phyloP scores from a whole-genome alignment of 176 grass and related monocot genomes.

The Phragmites australis region DNA sequence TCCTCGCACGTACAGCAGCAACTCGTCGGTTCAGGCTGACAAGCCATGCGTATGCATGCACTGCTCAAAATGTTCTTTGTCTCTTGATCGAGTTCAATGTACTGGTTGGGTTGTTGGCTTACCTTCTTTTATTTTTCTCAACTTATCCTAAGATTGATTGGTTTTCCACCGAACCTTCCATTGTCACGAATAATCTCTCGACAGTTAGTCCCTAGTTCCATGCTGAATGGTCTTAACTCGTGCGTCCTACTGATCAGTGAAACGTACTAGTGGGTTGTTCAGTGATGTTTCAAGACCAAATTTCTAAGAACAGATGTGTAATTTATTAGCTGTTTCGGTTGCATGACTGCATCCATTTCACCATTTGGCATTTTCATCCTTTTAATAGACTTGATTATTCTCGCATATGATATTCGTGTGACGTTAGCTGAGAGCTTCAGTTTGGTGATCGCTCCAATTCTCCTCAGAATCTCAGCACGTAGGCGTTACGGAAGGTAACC shows the following conservation, averaged over 20 bases:
- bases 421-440: neutral
- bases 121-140: neutral
- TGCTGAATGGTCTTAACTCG: too few relatives aligned
- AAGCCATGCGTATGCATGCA: neutral
- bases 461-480: constrained; percentile 17
- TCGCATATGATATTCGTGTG: neutral
- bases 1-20: neutral
- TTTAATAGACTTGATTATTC: neutral
- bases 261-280: neutral
- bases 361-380: neutral
- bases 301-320: neutral
- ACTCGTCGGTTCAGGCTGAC: neutral
- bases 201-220: too few relatives aligned
- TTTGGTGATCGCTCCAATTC: neutral
- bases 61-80: neutral
- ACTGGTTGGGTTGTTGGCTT: neutral
- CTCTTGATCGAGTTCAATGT: neutral
- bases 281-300: neutral
- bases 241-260: neutral
- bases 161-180: too few relatives aligned
- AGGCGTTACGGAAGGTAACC: constrained; percentile 45
- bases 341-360: neutral
- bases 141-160: neutral
- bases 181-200: too few relatives aligned
- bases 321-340: neutral